Percentiles rank a stretch among this genome's conserved stretches.
phyloP scores from a whole-genome alignment of 805 yeast genomes.

The Candida coquimbonensis region DNA sequence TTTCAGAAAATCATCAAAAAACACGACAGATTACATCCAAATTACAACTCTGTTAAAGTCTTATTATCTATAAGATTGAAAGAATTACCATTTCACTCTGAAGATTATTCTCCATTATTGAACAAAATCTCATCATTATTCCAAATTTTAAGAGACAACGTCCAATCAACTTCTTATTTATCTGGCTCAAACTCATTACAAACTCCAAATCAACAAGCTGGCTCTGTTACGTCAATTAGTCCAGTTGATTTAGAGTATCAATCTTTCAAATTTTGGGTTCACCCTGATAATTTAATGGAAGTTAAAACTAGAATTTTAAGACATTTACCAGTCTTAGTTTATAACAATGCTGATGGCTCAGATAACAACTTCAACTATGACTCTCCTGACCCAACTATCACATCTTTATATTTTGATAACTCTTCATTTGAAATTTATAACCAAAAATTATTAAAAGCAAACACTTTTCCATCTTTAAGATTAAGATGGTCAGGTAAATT shows the following conservation, averaged over 20 bases:
- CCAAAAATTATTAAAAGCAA: constrained; percentile 65
- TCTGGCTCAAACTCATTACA: constrained; percentile 19
- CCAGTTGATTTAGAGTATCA: constrained; percentile 33
- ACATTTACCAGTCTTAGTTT: constrained; percentile 86
- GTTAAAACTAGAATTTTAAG: constrained; percentile 92
- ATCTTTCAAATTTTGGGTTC: constrained; percentile 91
- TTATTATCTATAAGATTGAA: constrained; percentile 81
- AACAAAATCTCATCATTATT: constrained; percentile 77
- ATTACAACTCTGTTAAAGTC: constrained; percentile 80
- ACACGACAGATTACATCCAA: constrained; percentile 86
- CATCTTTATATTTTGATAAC: constrained; percentile 85
- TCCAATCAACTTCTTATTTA: constrained; percentile 27
- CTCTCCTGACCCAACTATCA: constrained; percentile 70
- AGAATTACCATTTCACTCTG: constrained; percentile 85
- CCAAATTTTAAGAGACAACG: constrained; percentile 73
- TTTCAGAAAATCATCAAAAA: constrained; percentile 91
- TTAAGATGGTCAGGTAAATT: constrained; percentile 89
- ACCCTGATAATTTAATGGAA: constrained; percentile 95
- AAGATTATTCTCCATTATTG: constrained; percentile 87
- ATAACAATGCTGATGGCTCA: constrained; percentile 36
- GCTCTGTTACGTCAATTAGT: constrained; percentile 8
- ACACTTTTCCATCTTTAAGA: constrained; percentile 68
- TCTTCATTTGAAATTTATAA: constrained; percentile 78
- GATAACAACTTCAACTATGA: constrained; percentile 25
- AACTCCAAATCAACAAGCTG: constrained; percentile 23